Evolutionary conservation across 495 filamentous ascomycete genomes (phyloP).

Genomic region (Friedmanniomyces simplex): DNA sequence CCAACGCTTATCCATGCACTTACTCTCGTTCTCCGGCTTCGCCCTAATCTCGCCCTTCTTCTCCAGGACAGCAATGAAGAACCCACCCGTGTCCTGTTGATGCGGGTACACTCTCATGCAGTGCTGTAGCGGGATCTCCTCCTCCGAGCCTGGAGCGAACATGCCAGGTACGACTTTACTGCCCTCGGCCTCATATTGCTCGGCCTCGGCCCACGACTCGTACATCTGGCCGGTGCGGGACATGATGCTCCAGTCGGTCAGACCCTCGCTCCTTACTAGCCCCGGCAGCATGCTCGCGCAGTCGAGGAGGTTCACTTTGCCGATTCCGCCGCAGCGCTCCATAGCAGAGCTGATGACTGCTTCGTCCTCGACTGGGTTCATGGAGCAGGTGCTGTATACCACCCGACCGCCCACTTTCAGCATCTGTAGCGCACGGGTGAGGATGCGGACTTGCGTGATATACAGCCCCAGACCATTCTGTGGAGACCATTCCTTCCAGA

Average conservation of each 20-base stretch:
- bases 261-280: conserved; percentile 61
- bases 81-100: conserved; percentile 88
- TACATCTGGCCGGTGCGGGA: conserved; percentile 69
- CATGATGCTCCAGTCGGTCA: conserved; percentile 77
- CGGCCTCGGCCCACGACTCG: conserved; percentile 65
- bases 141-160: conserved; percentile 59
- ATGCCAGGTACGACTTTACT: conserved; percentile 59
- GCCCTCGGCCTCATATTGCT: conserved; percentile 40
- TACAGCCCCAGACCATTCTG: conserved; percentile 75
- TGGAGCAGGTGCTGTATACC: conserved; percentile 96
- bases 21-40: conserved; percentile 59
- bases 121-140: conserved; percentile 63
- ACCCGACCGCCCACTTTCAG: conserved; percentile 87
- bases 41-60: conserved; percentile 82
- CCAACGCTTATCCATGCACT: conserved; percentile 40
- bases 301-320: conserved; percentile 74
- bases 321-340: conserved; percentile 73
- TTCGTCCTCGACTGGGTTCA: conserved; percentile 97
- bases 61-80: conserved; percentile 92
- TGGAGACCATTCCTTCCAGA: conserved; percentile 93
- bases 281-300: conserved; percentile 64
- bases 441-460: conserved; percentile 72
- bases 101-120: conserved; percentile 93
- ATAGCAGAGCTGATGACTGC: conserved; percentile 82
- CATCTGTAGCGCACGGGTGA: conserved; percentile 91